phyloP scores from a whole-genome alignment of 2,329 filamentous ascomycete genomes.

The Metarhizium sp. region DNA sequence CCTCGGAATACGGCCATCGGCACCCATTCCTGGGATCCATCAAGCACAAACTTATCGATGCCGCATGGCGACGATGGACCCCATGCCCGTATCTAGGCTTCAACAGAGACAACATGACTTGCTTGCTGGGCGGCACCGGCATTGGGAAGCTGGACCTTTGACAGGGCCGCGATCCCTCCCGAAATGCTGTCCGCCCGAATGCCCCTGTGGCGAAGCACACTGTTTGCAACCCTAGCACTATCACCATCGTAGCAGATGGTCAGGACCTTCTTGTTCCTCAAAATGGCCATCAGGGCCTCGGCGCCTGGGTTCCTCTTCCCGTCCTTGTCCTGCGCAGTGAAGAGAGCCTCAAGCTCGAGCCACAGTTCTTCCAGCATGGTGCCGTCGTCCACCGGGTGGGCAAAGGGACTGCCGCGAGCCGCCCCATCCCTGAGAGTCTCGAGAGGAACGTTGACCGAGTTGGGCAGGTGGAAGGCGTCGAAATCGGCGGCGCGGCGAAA shows the following conservation, averaged over 20 bases:
- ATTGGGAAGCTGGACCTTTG: conserved; percentile 16
- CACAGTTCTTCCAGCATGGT: conserved; percentile 36
- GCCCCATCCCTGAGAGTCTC: conserved; percentile 22
- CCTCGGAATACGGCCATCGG: neutral
- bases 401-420: conserved; percentile 17
- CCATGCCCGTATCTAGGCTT: conserved; percentile 9
- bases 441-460: conserved; percentile 36
- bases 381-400: conserved; percentile 37
- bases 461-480: conserved; percentile 31
- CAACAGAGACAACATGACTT: conserved; percentile 12
- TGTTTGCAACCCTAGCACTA: conserved; percentile 43
- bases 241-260: conserved; percentile 45
- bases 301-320: conserved; percentile 18
- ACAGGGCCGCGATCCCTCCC: conserved; percentile 27
- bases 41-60: too few relatives aligned
- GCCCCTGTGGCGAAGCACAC: conserved; percentile 41
- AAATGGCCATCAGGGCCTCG: conserved; percentile 16
- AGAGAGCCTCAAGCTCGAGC: conserved; percentile 36
- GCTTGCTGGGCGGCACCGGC: conserved; percentile 16
- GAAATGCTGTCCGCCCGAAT: conserved; percentile 35
- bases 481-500: conserved; percentile 33
- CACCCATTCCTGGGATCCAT: too few relatives aligned
- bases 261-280: conserved; percentile 30
- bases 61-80: too few relatives aligned
- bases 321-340: conserved; percentile 22